Base-by-base conservation (phyloP, 2,329 filamentous ascomycete species). In the Chrysoporthe deuterocubensis region DNA sequence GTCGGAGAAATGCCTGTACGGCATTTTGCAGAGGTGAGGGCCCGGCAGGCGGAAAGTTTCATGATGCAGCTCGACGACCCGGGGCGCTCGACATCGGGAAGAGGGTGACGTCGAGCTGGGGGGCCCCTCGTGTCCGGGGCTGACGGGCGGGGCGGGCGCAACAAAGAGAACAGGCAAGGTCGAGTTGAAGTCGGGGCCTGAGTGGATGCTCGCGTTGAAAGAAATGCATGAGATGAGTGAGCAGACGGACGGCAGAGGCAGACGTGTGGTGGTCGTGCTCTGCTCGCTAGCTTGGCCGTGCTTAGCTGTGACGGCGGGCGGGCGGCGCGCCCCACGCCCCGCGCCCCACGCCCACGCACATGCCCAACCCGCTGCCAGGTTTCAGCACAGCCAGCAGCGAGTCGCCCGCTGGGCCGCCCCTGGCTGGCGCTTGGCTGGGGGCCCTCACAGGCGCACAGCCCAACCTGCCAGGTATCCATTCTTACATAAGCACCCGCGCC, bases 1-100 rank as follows among this genome's bases (percentile, higher is more conserved):
- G 26, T 61, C 59, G n/a, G 59, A 32, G 59, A 61, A 61, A 61
- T 61, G 59, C 59, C 59, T 44, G 59, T 61, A 61, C 26, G 59
- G 59, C 59, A 61, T 61, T 61, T 40, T 61, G 59, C 9, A 26
- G 43, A 34, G 59, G 43, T 46, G 26, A 13, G 59, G 42, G 59
- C 42, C 59, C 42, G 59, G 43, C 26, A 48, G 43, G 21, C 42
- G 59, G 43, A 48, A 61, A 48, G 59, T 42, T 37, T 61, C 59
- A 61, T 61, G 42, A 26, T 61, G 42, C 42, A 42, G 59, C 59
- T 32, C 13, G 59, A 46, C 32, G 5, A 60, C 40, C n/a, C 3
- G 3, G 32, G 8, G 42, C 26, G 21, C 26, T 48, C 59, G 59
- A 61, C 59, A 61, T 61, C 57, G 37, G 57, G 16, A 44, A 4